These are phyloP conservation scores for Prunella vulgaris DNA, from an alignment of 257 asterid genomes.

Conservation along the genomic window DNA sequence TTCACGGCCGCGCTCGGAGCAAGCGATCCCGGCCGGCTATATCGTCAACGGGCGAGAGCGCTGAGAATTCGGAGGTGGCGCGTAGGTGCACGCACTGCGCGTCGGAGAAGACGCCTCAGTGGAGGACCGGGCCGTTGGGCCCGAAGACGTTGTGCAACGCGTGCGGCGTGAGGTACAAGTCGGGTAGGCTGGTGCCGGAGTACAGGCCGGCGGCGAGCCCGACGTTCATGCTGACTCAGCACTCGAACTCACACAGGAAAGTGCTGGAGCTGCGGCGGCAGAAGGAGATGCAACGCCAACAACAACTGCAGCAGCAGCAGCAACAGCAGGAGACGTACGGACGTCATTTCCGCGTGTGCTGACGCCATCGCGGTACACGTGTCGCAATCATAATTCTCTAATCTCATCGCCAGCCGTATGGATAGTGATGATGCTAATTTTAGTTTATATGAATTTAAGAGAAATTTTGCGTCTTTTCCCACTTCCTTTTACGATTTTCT, in stretches of 20 bases:
- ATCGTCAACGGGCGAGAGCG: constrained; percentile 10
- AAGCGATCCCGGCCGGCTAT: constrained; percentile 42
- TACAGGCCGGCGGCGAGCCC: constrained; percentile 89
- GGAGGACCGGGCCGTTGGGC: constrained; percentile 82
- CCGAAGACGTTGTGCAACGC: constrained; percentile 85
- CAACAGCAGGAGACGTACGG: constrained; percentile 44
- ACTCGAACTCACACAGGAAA: constrained; percentile 80
- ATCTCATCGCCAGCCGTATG: not conserved
- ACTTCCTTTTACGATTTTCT: not conserved
- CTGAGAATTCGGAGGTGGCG: constrained; percentile 30
- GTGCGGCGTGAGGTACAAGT: constrained; percentile 76
- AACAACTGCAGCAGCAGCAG: constrained; percentile 29
- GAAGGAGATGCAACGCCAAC: constrained; percentile 50
- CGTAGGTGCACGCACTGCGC: constrained; percentile 77
- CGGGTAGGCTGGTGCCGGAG: constrained; percentile 77
- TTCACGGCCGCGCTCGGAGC: constrained; percentile 38
- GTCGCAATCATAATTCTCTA: not conserved
- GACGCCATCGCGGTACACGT: constrained; percentile 19
- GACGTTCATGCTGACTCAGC: constrained; percentile 78
- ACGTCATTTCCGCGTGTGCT: constrained; percentile 44
- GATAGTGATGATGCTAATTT: not conserved
- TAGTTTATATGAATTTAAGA: not conserved
- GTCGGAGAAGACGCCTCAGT: constrained; percentile 82
- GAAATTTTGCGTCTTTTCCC: constrained; percentile 7
- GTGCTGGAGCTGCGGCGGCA: constrained; percentile 72